Evolutionary conservation across 2,329 filamentous ascomycete genomes (phyloP).

Genomic region (Exophiala aquamarina): DNA sequence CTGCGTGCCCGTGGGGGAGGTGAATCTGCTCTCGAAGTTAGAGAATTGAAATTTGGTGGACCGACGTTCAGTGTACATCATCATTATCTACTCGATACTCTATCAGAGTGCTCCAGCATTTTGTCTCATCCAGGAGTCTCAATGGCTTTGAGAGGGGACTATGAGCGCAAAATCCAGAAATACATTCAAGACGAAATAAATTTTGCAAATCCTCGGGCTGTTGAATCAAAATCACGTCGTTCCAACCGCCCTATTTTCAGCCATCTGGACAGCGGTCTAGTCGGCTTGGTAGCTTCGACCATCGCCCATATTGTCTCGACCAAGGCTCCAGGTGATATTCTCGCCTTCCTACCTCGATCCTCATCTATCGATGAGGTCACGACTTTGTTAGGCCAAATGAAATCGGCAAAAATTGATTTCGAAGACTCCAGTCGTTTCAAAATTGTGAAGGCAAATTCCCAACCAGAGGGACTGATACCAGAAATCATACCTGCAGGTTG

Average conservation of each 20-base stretch:
- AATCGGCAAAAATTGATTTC: constrained; percentile 42
- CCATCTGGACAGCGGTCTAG: no score
- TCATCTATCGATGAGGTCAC: constrained; percentile 73
- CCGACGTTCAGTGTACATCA: constrained; percentile 88
- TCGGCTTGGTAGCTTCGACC: constrained; percentile 42
- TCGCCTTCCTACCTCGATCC: constrained; percentile 94
- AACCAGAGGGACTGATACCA: no score
- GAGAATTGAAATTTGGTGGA: constrained; percentile 87
- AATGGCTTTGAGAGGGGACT: constrained; percentile 8
- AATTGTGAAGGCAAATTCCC: no score
- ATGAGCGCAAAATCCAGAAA: constrained; percentile 7
- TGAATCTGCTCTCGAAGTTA: constrained; percentile 5
- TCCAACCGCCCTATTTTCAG: no score
- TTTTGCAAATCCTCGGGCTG: no score
- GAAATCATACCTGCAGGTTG: no score
- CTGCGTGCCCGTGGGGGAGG: constrained; percentile 50
- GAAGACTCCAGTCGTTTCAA: constrained; percentile 39
- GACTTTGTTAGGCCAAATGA: constrained; percentile 32
- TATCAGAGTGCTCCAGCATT: constrained; percentile 17
- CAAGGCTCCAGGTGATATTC: constrained; percentile 63
- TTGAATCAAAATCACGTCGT: no score
- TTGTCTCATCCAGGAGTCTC: constrained; percentile 10
- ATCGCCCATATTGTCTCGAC: constrained; percentile 48
- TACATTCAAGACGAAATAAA: no score
- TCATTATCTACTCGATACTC: constrained; percentile 83